Evolutionary conservation across 139 green algal genomes (phyloP), one percentile per base, ranked within the genome.

Genomic region (Ostreobium quekettii): DNA sequence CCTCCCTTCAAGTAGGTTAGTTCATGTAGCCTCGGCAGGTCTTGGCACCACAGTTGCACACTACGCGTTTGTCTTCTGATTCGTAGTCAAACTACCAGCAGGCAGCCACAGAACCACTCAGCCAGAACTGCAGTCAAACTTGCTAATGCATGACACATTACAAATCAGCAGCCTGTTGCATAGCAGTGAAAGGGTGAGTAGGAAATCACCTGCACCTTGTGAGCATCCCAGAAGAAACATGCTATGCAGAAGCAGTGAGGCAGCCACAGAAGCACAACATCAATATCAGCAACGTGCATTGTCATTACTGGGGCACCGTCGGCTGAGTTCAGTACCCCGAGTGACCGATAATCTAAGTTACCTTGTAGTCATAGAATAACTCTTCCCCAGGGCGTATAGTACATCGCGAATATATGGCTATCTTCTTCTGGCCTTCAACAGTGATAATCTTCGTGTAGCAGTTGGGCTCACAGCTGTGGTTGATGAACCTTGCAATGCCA

Each of bases 401-500:
- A 26, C 79, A 64, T 76, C 84, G 87, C 48, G 86, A 78, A 71
- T 89, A 93, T 61, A 96, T 95, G 67, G 74, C 81, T 32, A 96
- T 91, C 56, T 86, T 74, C 49, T 81, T 81, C 30, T 65, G n/a
- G 11, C 81, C 84, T 2, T 80, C 71, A 2, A 81, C 67, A 2
- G 35, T 67, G 53, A 78, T 65, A 37, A 94, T 83, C 72, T 84
- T 82, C 28, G 90, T 89, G 76, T 83, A 84, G 79, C 86, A 94
- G 83, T 96, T 96, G 42, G 90, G 90, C 26, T 93, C 85, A 73
- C 90, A 96, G 49, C 71, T 81, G 86, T 96, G 90, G 78, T 96
- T 96, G 79, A 96, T 95, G 85, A 89, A 96, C 36, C 88, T 82
- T 2, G 88, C 88, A 3, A 71, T 26, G 24, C 75, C 74, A 29